phyloP scores from a whole-genome alignment of 331 rosid species.

The Prunus yedoensis region DNA sequence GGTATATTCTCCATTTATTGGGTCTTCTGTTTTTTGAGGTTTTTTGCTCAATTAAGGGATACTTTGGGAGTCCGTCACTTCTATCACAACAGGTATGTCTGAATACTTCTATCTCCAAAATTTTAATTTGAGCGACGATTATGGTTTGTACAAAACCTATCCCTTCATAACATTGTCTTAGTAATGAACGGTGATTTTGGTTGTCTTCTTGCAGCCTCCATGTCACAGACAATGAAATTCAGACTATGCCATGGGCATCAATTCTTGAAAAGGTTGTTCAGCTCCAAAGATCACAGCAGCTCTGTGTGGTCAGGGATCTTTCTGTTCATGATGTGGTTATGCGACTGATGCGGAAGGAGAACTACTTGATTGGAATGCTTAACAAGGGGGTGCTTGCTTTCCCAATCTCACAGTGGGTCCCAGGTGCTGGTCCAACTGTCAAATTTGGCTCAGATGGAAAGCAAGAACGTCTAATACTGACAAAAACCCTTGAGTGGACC shows the following conservation, averaged over 20 bases:
- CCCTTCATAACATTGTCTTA: neutral
- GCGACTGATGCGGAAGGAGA: conserved; percentile 97
- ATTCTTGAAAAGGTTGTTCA: conserved; percentile 77
- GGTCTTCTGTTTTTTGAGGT: conserved; percentile 90
- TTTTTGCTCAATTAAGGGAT: conserved; percentile 78
- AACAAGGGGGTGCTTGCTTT: conserved; percentile 93
- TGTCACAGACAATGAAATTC: conserved; percentile 79
- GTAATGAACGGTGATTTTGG: conserved; percentile 1
- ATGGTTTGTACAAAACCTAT: neutral
- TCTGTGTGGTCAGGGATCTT: conserved; percentile 84
- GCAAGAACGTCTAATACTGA: conserved; percentile 57
- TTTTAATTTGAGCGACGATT: neutral
- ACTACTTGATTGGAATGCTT: conserved; percentile 88
- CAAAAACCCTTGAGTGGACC: conserved; percentile 95
- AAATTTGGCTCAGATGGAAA: conserved; percentile 51
- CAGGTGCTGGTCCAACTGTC: conserved; percentile 84
- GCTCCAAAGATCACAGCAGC: conserved; percentile 55
- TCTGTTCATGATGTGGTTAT: conserved; percentile 88
- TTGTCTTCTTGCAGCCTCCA: conserved; percentile 65
- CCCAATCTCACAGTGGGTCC: conserved; percentile 86
- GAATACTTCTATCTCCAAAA: neutral
- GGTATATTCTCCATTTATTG: conserved; percentile 84
- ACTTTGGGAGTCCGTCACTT: conserved; percentile 73
- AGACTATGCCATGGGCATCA: conserved; percentile 91
- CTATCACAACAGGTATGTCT: conserved; percentile 67